These are phyloP conservation scores for Populus ilicifolia DNA, from an alignment of 345 rosid genomes.

Conservation along the genomic window DNA sequence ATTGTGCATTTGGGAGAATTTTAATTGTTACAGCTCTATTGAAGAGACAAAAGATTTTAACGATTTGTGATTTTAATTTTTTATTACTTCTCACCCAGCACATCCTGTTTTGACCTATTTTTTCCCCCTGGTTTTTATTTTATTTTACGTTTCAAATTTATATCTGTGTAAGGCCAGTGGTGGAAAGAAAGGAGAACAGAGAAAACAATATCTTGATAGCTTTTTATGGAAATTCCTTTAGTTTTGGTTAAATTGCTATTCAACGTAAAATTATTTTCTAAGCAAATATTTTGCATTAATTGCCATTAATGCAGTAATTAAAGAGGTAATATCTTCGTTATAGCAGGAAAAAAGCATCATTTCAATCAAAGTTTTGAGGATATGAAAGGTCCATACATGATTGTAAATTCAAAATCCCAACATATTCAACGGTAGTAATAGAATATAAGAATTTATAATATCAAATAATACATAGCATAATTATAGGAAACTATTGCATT, in stretches of 20 bases:
- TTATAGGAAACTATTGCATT: too few relatives aligned
- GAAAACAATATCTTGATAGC: neutral
- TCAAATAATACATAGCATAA: too few relatives aligned
- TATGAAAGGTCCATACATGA: too few relatives aligned
- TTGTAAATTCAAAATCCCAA: too few relatives aligned
- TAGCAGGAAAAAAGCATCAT: too few relatives aligned
- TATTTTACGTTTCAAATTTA: neutral
- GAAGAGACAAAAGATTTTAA: too few relatives aligned
- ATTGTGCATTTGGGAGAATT: too few relatives aligned
- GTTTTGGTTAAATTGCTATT: neutral
- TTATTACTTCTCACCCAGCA: neutral
- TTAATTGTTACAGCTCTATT: too few relatives aligned
- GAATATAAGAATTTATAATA: too few relatives aligned
- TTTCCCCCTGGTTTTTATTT: neutral
- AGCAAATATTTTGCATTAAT: neutral
- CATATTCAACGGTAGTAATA: too few relatives aligned
- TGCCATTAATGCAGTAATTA: neutral
- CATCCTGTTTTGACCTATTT: slow-evolving; percentile 2
- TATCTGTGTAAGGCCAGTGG: neutral
- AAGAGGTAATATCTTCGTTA: neutral
- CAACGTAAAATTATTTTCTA: neutral
- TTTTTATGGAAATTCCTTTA: neutral
- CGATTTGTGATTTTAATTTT: neutral
- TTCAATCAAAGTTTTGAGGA: neutral
- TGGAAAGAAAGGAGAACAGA: neutral